Percentiles rank a stretch among this genome's conserved stretches.
phyloP scores from a whole-genome alignment of 352 stramenopile species.

The Pythium myriotylum region DNA sequence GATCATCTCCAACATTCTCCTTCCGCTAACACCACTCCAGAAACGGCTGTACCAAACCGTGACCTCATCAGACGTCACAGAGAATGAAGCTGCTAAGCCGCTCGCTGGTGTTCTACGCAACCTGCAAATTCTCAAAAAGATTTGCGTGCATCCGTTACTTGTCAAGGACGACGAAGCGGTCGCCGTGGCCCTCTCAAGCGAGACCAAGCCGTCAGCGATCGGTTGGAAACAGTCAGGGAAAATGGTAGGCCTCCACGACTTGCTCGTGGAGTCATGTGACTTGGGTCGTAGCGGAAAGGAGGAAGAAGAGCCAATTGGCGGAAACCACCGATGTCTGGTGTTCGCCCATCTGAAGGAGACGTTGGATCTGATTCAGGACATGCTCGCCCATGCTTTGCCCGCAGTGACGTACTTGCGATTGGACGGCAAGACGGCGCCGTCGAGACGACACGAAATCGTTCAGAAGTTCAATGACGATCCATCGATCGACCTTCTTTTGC shows the following conservation, averaged over 20 bases:
- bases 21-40: constrained; percentile 90
- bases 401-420: constrained; percentile 86
- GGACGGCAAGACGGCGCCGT: constrained; percentile 87
- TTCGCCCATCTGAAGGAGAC: constrained; percentile 95
- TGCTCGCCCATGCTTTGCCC: constrained; percentile 77
- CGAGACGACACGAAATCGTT: constrained; percentile 82
- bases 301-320: constrained; percentile 28
- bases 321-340: constrained; percentile 93
- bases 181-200: constrained; percentile 24
- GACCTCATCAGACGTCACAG: neutral
- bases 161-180: constrained; percentile 39
- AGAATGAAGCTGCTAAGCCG: neutral
- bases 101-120: constrained; percentile 52
- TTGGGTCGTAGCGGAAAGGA: constrained; percentile 27
- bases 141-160: constrained; percentile 95
- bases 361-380: constrained; percentile 93
- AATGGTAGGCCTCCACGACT: constrained; percentile 77
- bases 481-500: constrained; percentile 93
- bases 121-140: constrained; percentile 86
- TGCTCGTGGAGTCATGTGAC: constrained; percentile 75
- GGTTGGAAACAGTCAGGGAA: constrained; percentile 92
- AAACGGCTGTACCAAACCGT: constrained; percentile 75
- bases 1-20: constrained; percentile 94
- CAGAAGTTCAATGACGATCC: constrained; percentile 92
- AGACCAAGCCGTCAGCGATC: constrained; percentile 27